Conservation (phyloP, 1,139 yeast genomes). For the Hanseniaspora sp. region DNA sequence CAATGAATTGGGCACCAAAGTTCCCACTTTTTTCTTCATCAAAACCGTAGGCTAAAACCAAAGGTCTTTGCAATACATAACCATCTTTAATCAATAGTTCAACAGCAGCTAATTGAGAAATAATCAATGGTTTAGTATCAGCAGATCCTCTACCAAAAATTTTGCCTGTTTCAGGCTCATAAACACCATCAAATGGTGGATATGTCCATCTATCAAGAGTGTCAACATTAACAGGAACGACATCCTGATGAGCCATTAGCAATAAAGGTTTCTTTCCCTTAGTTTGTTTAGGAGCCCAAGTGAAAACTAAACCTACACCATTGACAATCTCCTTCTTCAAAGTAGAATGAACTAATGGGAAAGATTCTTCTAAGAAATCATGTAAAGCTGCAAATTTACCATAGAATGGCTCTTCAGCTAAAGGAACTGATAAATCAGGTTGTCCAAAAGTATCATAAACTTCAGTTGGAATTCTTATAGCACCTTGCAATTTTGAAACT, state of each 20-base stretch:
- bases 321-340: slow-evolving; percentile 49
- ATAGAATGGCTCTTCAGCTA: slow-evolving; percentile 27
- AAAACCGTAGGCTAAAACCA: slow-evolving; percentile 53
- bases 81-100: slow-evolving; percentile 40
- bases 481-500: slow-evolving; percentile 36
- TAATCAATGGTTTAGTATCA: slow-evolving; percentile 51
- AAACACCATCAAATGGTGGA: slow-evolving; percentile 61
- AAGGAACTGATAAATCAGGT: slow-evolving; percentile 27
- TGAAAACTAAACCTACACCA: slow-evolving; percentile 53
- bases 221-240: slow-evolving; percentile 63
- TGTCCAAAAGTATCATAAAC: slow-evolving; percentile 41
- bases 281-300: slow-evolving; percentile 37
- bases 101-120: slow-evolving; percentile 48
- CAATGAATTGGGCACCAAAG: slow-evolving; percentile 43
- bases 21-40: slow-evolving; percentile 62
- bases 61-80: slow-evolving; percentile 44
- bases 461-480: slow-evolving; percentile 50
- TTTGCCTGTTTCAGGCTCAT: slow-evolving; percentile 40
- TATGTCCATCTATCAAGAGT: slow-evolving; percentile 52
- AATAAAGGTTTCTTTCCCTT: slow-evolving; percentile 49
- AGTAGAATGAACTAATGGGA: slow-evolving; percentile 47
- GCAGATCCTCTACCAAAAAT: slow-evolving; percentile 58
- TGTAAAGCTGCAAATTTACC: slow-evolving; percentile 34
- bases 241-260: slow-evolving; percentile 71
- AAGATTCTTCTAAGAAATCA: slow-evolving; percentile 42